A percentile compares a stretch with the other conserved stretches of the same genome.
phyloP scores from a whole-genome alignment of 441 rosid species.

The Erysimum cheiri region DNA sequence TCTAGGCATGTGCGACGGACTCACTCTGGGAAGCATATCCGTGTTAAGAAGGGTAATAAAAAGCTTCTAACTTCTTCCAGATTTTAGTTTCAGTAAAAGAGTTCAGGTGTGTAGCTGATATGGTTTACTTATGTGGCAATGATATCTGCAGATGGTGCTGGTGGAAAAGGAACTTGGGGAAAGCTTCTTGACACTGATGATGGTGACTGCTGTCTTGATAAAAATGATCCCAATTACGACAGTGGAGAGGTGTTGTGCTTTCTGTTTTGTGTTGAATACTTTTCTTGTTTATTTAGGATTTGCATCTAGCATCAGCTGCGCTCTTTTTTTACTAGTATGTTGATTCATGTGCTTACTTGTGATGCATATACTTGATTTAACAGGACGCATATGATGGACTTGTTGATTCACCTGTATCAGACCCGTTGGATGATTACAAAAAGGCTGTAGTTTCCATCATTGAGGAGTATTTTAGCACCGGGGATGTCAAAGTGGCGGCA shows the following conservation, averaged over 20 bases:
- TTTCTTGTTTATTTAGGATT: conserved; percentile 2
- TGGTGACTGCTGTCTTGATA: conserved; percentile 67
- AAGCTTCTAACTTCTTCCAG: background rate
- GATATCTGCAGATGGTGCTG: conserved; percentile 75
- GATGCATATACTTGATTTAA: conserved; percentile 22
- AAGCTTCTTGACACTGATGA: conserved; percentile 81
- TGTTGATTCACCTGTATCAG: conserved; percentile 82
- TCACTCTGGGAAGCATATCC: conserved; percentile 82
- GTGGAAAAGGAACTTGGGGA: conserved; percentile 98
- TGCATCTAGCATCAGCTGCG: background rate
- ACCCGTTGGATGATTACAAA: conserved; percentile 95
- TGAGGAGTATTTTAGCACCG: conserved; percentile 91
- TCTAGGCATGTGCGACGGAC: conserved; percentile 81
- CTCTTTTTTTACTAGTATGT: background rate
- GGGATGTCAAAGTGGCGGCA: conserved; percentile 89
- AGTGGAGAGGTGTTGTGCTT: conserved; percentile 79
- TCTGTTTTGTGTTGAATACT: conserved; percentile 19
- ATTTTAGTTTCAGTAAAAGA: background rate
- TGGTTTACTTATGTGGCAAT: conserved; percentile 8
- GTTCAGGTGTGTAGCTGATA: conserved; percentile 13
- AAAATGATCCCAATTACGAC: conserved; percentile 95
- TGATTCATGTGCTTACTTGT: conserved; percentile 15
- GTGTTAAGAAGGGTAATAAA: conserved; percentile 84
- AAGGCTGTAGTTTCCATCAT: conserved; percentile 82
- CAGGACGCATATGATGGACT: conserved; percentile 94